phyloP scores from a whole-genome alignment of 208 protist species.

The Porcisia deanei region DNA sequence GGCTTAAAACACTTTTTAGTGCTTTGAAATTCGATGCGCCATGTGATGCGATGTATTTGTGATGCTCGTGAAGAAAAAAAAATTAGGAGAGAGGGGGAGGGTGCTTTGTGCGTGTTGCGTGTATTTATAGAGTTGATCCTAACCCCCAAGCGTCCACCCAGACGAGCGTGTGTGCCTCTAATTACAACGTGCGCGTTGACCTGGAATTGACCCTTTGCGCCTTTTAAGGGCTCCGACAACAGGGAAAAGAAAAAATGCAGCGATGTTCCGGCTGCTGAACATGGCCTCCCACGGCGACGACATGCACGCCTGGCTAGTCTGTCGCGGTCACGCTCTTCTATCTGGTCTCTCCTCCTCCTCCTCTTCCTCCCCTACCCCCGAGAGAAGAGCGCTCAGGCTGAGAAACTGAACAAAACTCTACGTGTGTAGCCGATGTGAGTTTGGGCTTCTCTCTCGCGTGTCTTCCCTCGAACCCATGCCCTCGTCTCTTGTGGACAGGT shows the following conservation, averaged over 20 bases:
- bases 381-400: no score
- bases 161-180: no score
- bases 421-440: background rate
- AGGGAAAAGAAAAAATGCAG: background rate
- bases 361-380: background rate
- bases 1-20: no score
- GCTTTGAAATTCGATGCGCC: no score
- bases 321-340: background rate
- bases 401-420: background rate
- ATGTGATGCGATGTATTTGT: no score
- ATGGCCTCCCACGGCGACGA: background rate
- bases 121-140: no score
- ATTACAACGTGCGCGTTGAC: no score
- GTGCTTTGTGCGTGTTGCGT: no score
- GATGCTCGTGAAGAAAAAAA: no score
- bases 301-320: background rate
- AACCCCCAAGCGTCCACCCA: no score
- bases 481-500: constrained; percentile 15
- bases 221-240: no score
- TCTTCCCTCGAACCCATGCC: background rate
- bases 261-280: background rate
- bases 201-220: background rate
- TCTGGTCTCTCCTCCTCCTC: background rate
- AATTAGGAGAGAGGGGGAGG: no score
- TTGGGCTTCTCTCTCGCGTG: background rate